Base-by-base conservation (phyloP, 768 basidiomycete genomes). In the Peribolospora kevripleyi region DNA sequence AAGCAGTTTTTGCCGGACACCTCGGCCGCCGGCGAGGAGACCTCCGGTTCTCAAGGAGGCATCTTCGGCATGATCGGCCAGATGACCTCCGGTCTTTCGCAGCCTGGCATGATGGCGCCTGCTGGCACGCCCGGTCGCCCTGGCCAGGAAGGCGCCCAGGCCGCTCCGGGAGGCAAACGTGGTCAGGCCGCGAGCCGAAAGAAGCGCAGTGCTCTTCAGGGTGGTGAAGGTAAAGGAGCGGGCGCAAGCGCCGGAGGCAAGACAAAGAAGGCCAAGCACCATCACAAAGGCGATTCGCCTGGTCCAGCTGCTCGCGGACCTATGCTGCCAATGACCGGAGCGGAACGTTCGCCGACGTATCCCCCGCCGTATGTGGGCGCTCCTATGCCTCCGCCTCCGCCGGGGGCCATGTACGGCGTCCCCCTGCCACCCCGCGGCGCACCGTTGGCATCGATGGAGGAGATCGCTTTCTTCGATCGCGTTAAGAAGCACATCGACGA, bases 381-480 rank as follows among this genome's bases (percentile, higher is more conserved):
- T 25, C 25, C 25, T 25, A 25, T 25, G 25, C 25, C 25, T 25
- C 25, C 25, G 25, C 25, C 42, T 62, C 54, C 7, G 55, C 56
- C 46, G 61, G 59, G 49, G 63, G 61, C 50, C 61, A 43, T 46
- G 62, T 51, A 42, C 53, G 38, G 54, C 58, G 48, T 40, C 53
- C 43, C 51, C 52, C 59, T 47, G 57, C 56, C 52, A 56, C 59
- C 54, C 58, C 59, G 56, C 41, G 54, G 56, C 40, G 59, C 59
- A 48, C 50, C 59, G 4, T 58, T 63, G n/a, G 60, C 63, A 3
- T 54, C 55, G 48, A 57, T 51, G 6, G 82, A 85, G 57, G 87
- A 93, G 63, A 75, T 88, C 41, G 71, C 82, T 9, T 97, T 97
- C 73, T 97, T 97, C 64, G 93, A 97, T 64, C 78, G 84, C 46